These are phyloP conservation scores for Mycena alexandri DNA, from an alignment of 768 basidiomycete species.

Conservation along the genomic window DNA sequence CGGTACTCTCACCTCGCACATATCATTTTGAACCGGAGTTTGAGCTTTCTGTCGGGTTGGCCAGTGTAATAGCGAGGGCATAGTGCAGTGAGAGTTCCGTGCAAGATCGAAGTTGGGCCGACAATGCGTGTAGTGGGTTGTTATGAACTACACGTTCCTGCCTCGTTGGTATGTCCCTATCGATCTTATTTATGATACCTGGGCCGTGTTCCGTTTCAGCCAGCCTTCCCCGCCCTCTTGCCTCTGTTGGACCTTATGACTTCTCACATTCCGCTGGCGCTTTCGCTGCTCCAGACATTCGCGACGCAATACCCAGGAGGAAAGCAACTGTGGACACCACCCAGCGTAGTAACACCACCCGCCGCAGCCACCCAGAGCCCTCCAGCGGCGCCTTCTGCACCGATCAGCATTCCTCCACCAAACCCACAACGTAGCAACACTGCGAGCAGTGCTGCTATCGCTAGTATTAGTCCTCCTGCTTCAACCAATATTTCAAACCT, in stretches of 20 bases:
- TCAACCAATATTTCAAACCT: slow-evolving; percentile 50
- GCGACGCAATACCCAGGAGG: slow-evolving; percentile 52
- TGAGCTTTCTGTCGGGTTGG: slow-evolving; percentile 47
- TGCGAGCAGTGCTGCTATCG: slow-evolving; percentile 39
- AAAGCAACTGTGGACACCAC: slow-evolving; percentile 47
- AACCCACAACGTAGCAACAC: slow-evolving; percentile 44
- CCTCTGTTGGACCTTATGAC: slow-evolving; percentile 47
- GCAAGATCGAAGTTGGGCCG: slow-evolving; percentile 40
- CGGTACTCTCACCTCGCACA: slow-evolving; percentile 58
- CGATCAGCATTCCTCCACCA: slow-evolving; percentile 45
- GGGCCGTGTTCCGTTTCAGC: slow-evolving; percentile 37
- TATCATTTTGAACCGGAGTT: slow-evolving; percentile 51
- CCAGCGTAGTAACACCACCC: slow-evolving; percentile 35
- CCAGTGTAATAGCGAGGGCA: slow-evolving; percentile 60
- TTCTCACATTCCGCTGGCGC: slow-evolving; percentile 58
- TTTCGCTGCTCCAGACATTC: slow-evolving; percentile 57
- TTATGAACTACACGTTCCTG: slow-evolving; percentile 44
- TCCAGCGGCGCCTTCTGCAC: slow-evolving; percentile 47
- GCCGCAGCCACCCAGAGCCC: slow-evolving; percentile 42
- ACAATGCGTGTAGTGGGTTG: slow-evolving; percentile 29
- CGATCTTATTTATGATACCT: slow-evolving; percentile 39
- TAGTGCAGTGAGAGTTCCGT: slow-evolving; percentile 48
- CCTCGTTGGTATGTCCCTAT: slow-evolving; percentile 50
- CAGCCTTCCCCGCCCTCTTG: slow-evolving; percentile 21
- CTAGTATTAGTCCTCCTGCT: slow-evolving; percentile 43